Evolutionary conservation across 2,329 filamentous ascomycete species (phyloP).

Genomic region (Plectosphaerella plurivora): DNA sequence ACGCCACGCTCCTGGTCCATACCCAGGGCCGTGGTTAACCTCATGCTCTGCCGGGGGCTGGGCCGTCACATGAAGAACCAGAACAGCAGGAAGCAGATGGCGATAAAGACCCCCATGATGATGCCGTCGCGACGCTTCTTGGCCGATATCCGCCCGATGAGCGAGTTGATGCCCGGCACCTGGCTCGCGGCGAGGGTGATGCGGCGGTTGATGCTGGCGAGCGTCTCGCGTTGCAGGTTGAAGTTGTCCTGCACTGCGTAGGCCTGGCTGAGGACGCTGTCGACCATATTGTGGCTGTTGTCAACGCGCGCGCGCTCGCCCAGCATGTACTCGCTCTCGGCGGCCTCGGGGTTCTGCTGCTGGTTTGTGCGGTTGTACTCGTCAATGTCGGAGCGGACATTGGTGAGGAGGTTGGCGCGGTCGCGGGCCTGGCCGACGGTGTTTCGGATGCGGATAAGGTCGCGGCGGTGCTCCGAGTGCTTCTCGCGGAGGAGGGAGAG

Average conservation of each 20-base stretch:
- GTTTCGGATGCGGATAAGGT: conserved; percentile 70
- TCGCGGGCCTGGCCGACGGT: conserved; percentile 75
- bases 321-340: conserved; percentile 96
- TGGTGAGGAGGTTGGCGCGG: conserved; percentile 83
- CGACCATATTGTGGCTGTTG: conserved; percentile 82
- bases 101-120: conserved; percentile 87
- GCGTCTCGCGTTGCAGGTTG: conserved; percentile 76
- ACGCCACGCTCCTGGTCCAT: background rate
- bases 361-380: conserved; percentile 66
- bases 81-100: conserved; percentile 83
- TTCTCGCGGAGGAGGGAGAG: conserved; percentile 87
- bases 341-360: conserved; percentile 63
- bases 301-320: conserved; percentile 83
- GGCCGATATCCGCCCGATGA: conserved; percentile 88
- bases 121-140: conserved; percentile 94
- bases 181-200: conserved; percentile 88
- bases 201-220: conserved; percentile 82
- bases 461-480: conserved; percentile 78
- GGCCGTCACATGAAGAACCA: conserved; percentile 65
- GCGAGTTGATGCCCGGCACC: conserved; percentile 85
- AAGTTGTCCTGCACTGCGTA: conserved; percentile 97
- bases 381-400: conserved; percentile 87
- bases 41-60: background rate
- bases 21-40: background rate
- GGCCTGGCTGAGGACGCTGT: conserved; percentile 87